These are phyloP conservation scores for Alternaria arbusti DNA, from an alignment of 2,329 filamentous ascomycete genomes.

Conservation along the genomic window DNA sequence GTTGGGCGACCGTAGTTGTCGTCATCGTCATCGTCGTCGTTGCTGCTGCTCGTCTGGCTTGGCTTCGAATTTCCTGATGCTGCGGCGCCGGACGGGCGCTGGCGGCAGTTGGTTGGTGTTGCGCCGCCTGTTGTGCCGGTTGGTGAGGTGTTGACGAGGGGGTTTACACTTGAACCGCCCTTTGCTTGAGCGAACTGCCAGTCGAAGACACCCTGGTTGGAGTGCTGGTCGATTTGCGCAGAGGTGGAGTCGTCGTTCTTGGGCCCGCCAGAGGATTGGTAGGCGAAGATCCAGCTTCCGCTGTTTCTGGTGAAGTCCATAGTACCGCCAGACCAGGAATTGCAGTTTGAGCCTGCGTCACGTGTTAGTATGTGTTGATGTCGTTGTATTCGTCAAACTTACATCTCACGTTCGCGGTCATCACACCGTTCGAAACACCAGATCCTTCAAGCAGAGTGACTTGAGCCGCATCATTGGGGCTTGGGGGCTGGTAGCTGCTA, in stretches of 20 bases:
- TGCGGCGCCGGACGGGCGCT: slow-evolving; percentile 29
- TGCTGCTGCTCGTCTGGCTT: neutral
- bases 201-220: slow-evolving; percentile 48
- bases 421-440: slow-evolving; percentile 58
- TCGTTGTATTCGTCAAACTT: slow-evolving; percentile 9
- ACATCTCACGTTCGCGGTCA: slow-evolving; percentile 65
- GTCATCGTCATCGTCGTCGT: neutral
- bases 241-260: slow-evolving; percentile 56
- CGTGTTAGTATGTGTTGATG: slow-evolving; percentile 11
- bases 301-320: slow-evolving; percentile 56
- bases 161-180: slow-evolving; percentile 56
- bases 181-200: slow-evolving; percentile 58
- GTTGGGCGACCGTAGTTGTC: slow-evolving; percentile 14
- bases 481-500: slow-evolving; percentile 53
- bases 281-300: slow-evolving; percentile 61
- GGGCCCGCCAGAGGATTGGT: slow-evolving; percentile 52
- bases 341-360: slow-evolving; percentile 57
- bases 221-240: slow-evolving; percentile 56
- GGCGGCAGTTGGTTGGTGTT: slow-evolving; percentile 37
- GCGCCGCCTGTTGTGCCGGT: slow-evolving; percentile 25
- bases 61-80: neutral
- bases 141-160: slow-evolving; percentile 43
- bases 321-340: slow-evolving; percentile 59
- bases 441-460: slow-evolving; percentile 61
- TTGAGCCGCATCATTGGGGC: slow-evolving; percentile 50